phyloP scores from a whole-genome alignment of 768 basidiomycete species.

The Lactarius sp. region DNA sequence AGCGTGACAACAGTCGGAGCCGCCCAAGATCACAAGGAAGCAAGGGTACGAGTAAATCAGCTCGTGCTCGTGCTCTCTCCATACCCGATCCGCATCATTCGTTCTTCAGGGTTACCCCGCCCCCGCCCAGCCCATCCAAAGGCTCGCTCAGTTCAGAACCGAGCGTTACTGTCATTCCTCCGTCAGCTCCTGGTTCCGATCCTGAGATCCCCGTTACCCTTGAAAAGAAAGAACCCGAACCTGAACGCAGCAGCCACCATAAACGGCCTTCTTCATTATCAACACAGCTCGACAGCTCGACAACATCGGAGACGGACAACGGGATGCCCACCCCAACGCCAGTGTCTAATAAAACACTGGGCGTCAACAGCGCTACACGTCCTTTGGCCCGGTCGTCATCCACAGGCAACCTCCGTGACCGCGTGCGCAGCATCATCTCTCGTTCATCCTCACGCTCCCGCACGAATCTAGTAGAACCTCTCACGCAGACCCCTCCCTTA shows the following conservation, averaged over 20 bases:
- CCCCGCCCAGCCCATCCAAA: slow-evolving; percentile 2
- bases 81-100: not conserved
- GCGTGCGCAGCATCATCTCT: slow-evolving; percentile 18
- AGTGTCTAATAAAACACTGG: not conserved
- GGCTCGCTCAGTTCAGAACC: slow-evolving; percentile 28
- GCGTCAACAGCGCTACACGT: not conserved
- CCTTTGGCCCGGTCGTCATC: slow-evolving; percentile 21
- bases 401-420: slow-evolving; percentile 23
- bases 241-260: slow-evolving; percentile 17
- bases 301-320: not conserved
- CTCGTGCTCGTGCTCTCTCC: not conserved
- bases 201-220: slow-evolving; percentile 6
- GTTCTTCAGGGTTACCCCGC: not conserved
- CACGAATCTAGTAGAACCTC: not conserved
- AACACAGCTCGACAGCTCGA: slow-evolving; percentile 13
- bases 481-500: not conserved
- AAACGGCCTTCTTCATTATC: slow-evolving; percentile 16
- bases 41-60: not conserved
- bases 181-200: slow-evolving; percentile 29
- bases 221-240: not conserved
- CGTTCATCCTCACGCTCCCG: slow-evolving; percentile 19
- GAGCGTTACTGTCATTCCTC: slow-evolving; percentile 34
- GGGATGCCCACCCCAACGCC: slow-evolving; percentile 24
- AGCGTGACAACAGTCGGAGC: not conserved
- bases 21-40: not conserved